Percentiles rank a stretch among this genome's conserved stretches.
Evolutionary conservation across 345 rosid genomes (phyloP).

Genomic region (Pseudoturritis turrita): DNA sequence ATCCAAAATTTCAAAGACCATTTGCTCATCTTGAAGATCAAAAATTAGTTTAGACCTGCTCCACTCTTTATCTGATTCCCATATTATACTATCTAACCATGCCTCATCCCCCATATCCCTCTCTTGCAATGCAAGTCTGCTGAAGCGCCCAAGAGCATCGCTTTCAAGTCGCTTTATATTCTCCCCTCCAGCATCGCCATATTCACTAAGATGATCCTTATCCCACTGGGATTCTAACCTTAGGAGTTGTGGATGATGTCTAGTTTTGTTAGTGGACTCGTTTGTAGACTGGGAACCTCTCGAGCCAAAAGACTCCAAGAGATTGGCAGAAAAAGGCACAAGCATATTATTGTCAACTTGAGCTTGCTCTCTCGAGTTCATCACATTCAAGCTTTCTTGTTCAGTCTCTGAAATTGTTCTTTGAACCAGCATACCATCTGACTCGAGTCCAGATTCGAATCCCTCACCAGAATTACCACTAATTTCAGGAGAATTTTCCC

Average conservation of each 20-base stretch:
- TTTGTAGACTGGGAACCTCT: slow-evolving; percentile 28
- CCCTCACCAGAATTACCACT: slow-evolving; percentile 42
- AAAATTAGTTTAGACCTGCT: slow-evolving; percentile 72
- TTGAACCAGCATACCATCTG: slow-evolving; percentile 29
- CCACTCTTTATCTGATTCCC: slow-evolving; percentile 55
- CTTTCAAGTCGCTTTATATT: slow-evolving; percentile 39
- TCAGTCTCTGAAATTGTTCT: slow-evolving; percentile 34
- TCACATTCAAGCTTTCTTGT: slow-evolving; percentile 27
- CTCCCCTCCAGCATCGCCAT: slow-evolving; percentile 27
- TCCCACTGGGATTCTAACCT: slow-evolving; percentile 61
- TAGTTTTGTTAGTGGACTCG: slow-evolving; percentile 30
- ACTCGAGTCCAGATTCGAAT: slow-evolving; percentile 41
- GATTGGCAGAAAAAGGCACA: slow-evolving; percentile 36
- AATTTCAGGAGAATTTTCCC: slow-evolving; percentile 64
- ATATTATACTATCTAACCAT: slow-evolving; percentile 78
- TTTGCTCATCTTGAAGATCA: slow-evolving; percentile 93
- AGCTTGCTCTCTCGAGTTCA: slow-evolving; percentile 25
- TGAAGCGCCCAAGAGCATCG: slow-evolving; percentile 44
- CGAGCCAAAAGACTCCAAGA: slow-evolving; percentile 54
- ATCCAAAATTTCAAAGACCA: slow-evolving; percentile 88
- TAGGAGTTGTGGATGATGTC: slow-evolving; percentile 81
- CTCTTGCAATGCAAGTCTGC: slow-evolving; percentile 50
- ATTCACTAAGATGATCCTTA: slow-evolving; percentile 29
- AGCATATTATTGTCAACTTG: slow-evolving; percentile 34
- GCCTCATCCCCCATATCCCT: slow-evolving; percentile 61